Evolutionary conservation across 371 early-diverging fungal genomes (phyloP).

Genomic region (Ordospora colligata): DNA sequence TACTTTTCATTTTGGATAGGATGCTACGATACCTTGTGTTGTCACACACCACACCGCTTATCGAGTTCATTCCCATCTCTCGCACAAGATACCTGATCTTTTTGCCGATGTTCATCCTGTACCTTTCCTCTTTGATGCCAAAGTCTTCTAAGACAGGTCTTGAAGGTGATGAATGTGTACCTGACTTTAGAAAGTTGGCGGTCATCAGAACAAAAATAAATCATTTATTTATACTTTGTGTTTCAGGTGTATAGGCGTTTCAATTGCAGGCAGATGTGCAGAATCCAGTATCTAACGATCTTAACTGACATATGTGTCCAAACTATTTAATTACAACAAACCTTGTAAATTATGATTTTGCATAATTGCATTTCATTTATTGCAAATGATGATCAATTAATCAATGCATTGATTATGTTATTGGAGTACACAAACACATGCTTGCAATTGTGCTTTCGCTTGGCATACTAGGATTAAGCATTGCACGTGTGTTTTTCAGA

Average conservation of each 20-base stretch:
- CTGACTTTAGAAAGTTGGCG: neutral
- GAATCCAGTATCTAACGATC: no score
- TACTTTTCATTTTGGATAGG: neutral
- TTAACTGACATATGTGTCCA: no score
- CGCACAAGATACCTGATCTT: neutral
- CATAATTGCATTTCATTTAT: neutral
- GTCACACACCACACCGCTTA: neutral
- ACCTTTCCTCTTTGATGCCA: neutral
- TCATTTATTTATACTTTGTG: conserved; percentile 7
- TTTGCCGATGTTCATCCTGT: conserved; percentile 1
- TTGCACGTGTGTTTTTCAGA: neutral
- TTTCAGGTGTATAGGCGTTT: neutral
- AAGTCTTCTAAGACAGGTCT: neutral
- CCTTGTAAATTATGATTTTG: neutral
- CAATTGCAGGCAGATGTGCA: no score
- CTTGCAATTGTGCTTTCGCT: neutral
- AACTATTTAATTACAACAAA: neutral
- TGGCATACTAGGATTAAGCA: no score
- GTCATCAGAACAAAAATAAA: conserved; percentile 2
- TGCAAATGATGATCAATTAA: conserved; percentile 2
- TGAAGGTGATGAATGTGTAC: neutral
- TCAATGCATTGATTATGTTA: neutral
- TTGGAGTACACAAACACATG: neutral
- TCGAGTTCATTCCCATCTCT: neutral
- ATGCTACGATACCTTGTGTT: neutral